Percentiles rank a stretch among this genome's conserved stretches.
phyloP scores from a whole-genome alignment of 371 early-diverging fungal genomes.

The Umbelopsis sp. region DNA sequence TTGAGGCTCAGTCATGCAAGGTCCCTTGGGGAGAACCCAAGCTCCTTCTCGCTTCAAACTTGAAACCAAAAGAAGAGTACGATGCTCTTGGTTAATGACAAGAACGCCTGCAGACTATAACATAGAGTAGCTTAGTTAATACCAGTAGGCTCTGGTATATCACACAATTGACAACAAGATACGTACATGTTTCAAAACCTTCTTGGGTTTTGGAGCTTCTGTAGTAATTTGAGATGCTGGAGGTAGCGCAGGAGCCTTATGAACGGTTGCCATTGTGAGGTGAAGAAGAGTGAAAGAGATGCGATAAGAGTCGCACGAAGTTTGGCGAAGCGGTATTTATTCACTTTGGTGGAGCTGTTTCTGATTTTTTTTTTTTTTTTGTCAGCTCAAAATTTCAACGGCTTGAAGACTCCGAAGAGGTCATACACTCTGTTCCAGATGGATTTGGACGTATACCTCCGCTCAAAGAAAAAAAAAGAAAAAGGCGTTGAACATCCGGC shows the following conservation, averaged over 20 bases:
- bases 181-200: neutral
- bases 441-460: too few species aligned
- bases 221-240: neutral
- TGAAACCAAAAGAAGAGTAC: slow-evolving; percentile 35
- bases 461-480: too few species aligned
- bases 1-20: slow-evolving; percentile 29
- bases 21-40: slow-evolving; percentile 44
- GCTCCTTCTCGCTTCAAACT: slow-evolving; percentile 43
- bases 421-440: too few species aligned
- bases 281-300: neutral
- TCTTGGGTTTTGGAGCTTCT: neutral
- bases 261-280: neutral
- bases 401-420: too few species aligned
- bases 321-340: neutral
- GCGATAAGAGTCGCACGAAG: neutral
- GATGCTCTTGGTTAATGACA: slow-evolving; percentile 32
- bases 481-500: too few species aligned
- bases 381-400: neutral
- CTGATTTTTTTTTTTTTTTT: neutral
- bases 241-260: neutral
- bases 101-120: slow-evolving; percentile 42
- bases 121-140: neutral
- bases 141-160: neutral
- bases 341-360: neutral
- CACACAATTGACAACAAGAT: neutral